Percentiles rank a stretch among this genome's conserved stretches.
Conservation (phyloP, 2,329 filamentous ascomycete species). For the Pestalotiopsis sp. region DNA sequence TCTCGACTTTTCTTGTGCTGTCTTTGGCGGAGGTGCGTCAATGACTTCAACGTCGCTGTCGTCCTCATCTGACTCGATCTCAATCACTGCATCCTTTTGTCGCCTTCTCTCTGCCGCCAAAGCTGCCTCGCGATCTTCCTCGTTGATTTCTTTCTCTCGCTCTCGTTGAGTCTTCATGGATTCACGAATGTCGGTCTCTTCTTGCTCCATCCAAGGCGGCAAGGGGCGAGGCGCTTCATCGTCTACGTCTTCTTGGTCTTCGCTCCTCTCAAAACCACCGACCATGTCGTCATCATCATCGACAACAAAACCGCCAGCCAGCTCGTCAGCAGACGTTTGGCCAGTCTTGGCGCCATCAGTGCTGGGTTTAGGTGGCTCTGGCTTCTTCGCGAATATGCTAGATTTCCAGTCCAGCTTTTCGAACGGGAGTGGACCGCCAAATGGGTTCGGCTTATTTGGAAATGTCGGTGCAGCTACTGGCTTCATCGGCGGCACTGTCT, state of each 20-base stretch:
- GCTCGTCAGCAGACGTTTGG: slow-evolving; percentile 20
- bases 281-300: slow-evolving; percentile 57
- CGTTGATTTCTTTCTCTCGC: slow-evolving; percentile 63
- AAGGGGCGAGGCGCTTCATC: slow-evolving; percentile 57
- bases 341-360: neutral
- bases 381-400: slow-evolving; percentile 55
- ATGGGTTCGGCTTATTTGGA: slow-evolving; percentile 62
- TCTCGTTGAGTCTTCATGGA: slow-evolving; percentile 61
- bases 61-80: slow-evolving; percentile 65
- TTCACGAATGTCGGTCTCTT: slow-evolving; percentile 67
- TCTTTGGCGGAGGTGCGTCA: slow-evolving; percentile 47
- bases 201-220: slow-evolving; percentile 72
- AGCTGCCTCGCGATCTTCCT: slow-evolving; percentile 61
- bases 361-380: slow-evolving; percentile 18
- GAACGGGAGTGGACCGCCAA: slow-evolving; percentile 86
- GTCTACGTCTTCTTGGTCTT: slow-evolving; percentile 27
- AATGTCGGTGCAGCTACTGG: slow-evolving; percentile 36
- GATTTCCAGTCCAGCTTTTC: slow-evolving; percentile 78
- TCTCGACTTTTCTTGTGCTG: slow-evolving; percentile 17
- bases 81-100: slow-evolving; percentile 55
- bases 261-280: slow-evolving; percentile 62
- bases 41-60: slow-evolving; percentile 62
- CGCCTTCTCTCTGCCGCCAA: slow-evolving; percentile 54
- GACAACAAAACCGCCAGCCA: slow-evolving; percentile 40
- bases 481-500: slow-evolving; percentile 42